Conservation (phyloP, 441 rosid species). For the Populus hybrid region DNA sequence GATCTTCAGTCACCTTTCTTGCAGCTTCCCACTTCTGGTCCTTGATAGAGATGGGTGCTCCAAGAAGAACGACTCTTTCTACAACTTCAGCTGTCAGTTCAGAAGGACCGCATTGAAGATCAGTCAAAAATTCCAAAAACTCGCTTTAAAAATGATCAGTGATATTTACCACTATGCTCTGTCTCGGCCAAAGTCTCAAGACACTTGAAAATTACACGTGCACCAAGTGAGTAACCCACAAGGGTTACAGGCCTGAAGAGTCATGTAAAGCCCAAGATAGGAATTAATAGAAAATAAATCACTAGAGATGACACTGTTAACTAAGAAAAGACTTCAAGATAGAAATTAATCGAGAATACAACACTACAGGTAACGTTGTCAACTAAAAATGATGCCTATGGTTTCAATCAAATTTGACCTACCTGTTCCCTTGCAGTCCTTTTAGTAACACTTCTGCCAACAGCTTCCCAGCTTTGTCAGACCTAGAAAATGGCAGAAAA, state of each 20-base stretch:
- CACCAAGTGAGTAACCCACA: conserved; percentile 93
- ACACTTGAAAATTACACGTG: conserved; percentile 84
- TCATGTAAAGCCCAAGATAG: conserved; percentile 13
- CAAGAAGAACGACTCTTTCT: conserved; percentile 94
- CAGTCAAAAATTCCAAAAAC: neutral
- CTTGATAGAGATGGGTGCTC: conserved; percentile 84
- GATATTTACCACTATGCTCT: conserved; percentile 54
- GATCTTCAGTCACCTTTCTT: conserved; percentile 62
- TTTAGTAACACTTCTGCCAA: conserved; percentile 81
- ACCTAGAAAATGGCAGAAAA: conserved; percentile 40
- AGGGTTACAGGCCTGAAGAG: conserved; percentile 82
- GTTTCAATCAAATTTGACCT: conserved; percentile 1
- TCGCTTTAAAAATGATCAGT: neutral
- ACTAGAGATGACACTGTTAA: neutral
- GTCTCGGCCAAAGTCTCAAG: conserved; percentile 71
- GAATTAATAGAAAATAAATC: conserved; percentile 7
- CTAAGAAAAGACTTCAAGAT: neutral
- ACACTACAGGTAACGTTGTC: neutral
- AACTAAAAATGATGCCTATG: neutral
- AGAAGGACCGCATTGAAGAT: conserved; percentile 22
- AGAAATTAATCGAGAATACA: neutral
- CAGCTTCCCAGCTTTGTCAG: conserved; percentile 86
- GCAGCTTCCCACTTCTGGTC: conserved; percentile 78
- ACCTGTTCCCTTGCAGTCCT: conserved; percentile 95
- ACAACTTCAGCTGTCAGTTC: conserved; percentile 68